Percentiles rank a stretch among this genome's conserved stretches.
phyloP scores from a whole-genome alignment of 2,329 filamentous ascomycete genomes.

The Calonectria pteridis region DNA sequence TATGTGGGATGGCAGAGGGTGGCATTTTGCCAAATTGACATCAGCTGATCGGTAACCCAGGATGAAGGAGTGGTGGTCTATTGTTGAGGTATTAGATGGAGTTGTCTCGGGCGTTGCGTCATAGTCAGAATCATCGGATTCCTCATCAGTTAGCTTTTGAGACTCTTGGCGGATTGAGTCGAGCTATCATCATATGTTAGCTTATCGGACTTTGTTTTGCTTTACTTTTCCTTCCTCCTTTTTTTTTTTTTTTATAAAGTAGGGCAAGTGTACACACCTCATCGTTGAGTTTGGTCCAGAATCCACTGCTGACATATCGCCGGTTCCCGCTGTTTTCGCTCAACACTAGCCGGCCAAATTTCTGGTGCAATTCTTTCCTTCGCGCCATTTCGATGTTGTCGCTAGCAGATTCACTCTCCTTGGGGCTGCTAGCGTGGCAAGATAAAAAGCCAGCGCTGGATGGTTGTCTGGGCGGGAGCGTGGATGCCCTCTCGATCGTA shows the following conservation, averaged over 20 bases:
- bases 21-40: conserved; percentile 73
- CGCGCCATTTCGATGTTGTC: conserved; percentile 52
- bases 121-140: conserved; percentile 67
- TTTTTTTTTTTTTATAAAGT: background rate
- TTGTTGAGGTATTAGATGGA: conserved; percentile 48
- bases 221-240: background rate
- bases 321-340: conserved; percentile 76
- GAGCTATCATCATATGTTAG: conserved; percentile 44
- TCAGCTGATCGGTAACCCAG: conserved; percentile 80
- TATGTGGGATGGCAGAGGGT: conserved; percentile 75
- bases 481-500: conserved; percentile 29
- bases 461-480: conserved; percentile 30
- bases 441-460: conserved; percentile 27
- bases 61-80: conserved; percentile 78
- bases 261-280: conserved; percentile 64
- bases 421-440: conserved; percentile 35
- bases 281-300: conserved; percentile 82
- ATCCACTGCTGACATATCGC: conserved; percentile 81
- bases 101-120: conserved; percentile 67
- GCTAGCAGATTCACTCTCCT: conserved; percentile 41
- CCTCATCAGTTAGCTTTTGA: conserved; percentile 58
- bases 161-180: conserved; percentile 63
- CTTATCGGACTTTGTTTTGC: background rate
- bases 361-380: conserved; percentile 51
- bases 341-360: conserved; percentile 77